Evolutionary conservation across 2,329 filamentous ascomycete genomes (phyloP).

Genomic region (Ascosphaera pollenicola): DNA sequence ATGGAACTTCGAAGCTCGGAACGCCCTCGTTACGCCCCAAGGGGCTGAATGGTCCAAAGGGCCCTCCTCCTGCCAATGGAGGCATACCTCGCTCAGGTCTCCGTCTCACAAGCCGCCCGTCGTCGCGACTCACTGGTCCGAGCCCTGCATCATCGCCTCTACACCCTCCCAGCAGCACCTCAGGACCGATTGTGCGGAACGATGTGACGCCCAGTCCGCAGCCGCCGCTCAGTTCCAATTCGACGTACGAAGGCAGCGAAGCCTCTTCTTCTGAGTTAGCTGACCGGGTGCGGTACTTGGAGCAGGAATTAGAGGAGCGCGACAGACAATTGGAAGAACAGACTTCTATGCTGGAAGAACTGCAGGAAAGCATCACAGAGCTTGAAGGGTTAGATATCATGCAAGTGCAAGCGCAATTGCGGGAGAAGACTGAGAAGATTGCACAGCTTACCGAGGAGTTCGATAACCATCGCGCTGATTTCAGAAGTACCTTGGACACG

Average conservation of each 20-base stretch:
- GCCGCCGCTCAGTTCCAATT: conserved; percentile 1
- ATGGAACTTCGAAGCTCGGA: background rate
- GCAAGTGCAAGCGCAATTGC: conserved; percentile 59
- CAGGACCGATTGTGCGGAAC: conserved; percentile 11
- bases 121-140: conserved; percentile 18
- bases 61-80: conserved; percentile 9
- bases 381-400: conserved; percentile 55
- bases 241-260: conserved; percentile 2
- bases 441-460: conserved; percentile 83
- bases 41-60: background rate
- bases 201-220: conserved; percentile 9
- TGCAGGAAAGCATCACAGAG: conserved; percentile 74
- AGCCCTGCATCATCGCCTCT: conserved; percentile 19
- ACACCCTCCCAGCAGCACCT: conserved; percentile 16
- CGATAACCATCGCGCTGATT: conserved; percentile 83
- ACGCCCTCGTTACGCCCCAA: background rate
- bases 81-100: conserved; percentile 20
- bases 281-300: conserved; percentile 53
- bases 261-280: conserved; percentile 21
- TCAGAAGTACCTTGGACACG: conserved; percentile 89
- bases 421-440: conserved; percentile 96
- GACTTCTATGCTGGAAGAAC: conserved; percentile 58
- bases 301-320: conserved; percentile 54
- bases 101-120: conserved; percentile 14
- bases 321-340: conserved; percentile 82